Percentiles rank a stretch among this genome's conserved stretches.
These are phyloP conservation scores for Dujonia santamariae DNA, from an alignment of 1,139 yeast species.

Conservation along the genomic window DNA sequence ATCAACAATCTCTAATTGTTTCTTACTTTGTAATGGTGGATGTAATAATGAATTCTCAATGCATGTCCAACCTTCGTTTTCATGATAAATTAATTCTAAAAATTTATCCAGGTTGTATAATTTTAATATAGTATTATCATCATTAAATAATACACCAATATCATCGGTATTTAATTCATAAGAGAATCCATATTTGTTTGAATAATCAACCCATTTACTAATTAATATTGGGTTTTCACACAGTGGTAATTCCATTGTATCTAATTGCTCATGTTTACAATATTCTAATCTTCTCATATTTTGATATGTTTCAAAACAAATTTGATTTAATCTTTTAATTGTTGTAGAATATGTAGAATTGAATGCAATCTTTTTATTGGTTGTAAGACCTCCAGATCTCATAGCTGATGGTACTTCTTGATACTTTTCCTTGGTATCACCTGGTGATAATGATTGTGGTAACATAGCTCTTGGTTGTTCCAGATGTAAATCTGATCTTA, in stretches of 20 bases:
- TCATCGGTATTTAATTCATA: slow-evolving; percentile 88
- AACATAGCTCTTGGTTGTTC: slow-evolving; percentile 68
- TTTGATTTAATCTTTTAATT: slow-evolving; percentile 36
- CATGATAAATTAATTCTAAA: slow-evolving; percentile 59
- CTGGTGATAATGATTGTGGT: slow-evolving; percentile 90
- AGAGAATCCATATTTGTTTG: slow-evolving; percentile 93
- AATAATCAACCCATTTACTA: slow-evolving; percentile 97
- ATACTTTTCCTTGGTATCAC: slow-evolving; percentile 84
- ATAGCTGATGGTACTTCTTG: slow-evolving; percentile 58
- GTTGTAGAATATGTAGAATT: slow-evolving; percentile 40
- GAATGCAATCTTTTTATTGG: slow-evolving; percentile 37
- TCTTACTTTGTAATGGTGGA: slow-evolving; percentile 59
- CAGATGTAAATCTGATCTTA: slow-evolving; percentile 66
- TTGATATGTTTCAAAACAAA: slow-evolving; percentile 39
- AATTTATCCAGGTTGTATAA: slow-evolving; percentile 61
- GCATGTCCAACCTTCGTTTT: slow-evolving; percentile 70
- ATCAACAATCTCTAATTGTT: slow-evolving; percentile 79
- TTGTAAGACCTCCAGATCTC: slow-evolving; percentile 28
- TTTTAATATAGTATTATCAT: slow-evolving; percentile 75
- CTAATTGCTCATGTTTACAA: slow-evolving; percentile 31
- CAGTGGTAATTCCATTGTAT: slow-evolving; percentile 36
- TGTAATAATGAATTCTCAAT: slow-evolving; percentile 55
- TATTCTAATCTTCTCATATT: slow-evolving; percentile 41
- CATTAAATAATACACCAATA: slow-evolving; percentile 89
- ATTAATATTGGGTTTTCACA: slow-evolving; percentile 70